A percentile compares a stretch with the other conserved stretches of the same genome.
Conservation (phyloP, 1,284 basidiomycete genomes). For the Leccinum griseonigrum region DNA sequence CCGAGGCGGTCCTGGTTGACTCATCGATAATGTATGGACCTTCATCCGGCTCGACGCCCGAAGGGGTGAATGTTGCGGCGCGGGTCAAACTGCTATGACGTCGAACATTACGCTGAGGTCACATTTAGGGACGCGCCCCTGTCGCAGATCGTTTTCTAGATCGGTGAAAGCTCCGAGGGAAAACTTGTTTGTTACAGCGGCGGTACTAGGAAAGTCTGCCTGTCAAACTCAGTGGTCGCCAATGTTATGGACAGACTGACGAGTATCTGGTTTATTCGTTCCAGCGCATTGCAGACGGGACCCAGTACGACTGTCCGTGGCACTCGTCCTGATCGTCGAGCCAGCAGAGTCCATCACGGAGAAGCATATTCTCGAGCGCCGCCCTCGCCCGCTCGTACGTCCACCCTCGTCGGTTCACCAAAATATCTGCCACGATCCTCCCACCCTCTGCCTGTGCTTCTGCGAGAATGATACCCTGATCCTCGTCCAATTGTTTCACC, state of each 20-base stretch:
- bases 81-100: no score
- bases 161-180: not conserved
- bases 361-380: constrained; percentile 86
- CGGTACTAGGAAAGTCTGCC: not conserved
- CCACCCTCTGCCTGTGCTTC: constrained; percentile 71
- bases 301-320: constrained; percentile 71
- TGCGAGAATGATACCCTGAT: constrained; percentile 74
- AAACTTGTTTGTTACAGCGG: not conserved
- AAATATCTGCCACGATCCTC: constrained; percentile 55
- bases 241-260: not conserved
- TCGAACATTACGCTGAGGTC: not conserved
- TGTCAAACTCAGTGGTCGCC: not conserved
- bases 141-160: not conserved
- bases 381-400: constrained; percentile 68
- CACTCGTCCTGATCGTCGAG: constrained; percentile 81
- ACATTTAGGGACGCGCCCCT: not conserved
- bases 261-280: constrained; percentile 43
- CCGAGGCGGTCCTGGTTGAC: constrained; percentile 35
- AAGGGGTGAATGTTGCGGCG: no score
- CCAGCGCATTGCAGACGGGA: constrained; percentile 82
- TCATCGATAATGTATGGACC: no score
- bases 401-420: constrained; percentile 74
- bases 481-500: constrained; percentile 77
- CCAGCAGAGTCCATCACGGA: constrained; percentile 93
- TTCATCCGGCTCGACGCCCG: no score